Percentiles rank a stretch among this genome's conserved stretches.
Evolutionary conservation across 441 rosid genomes (phyloP).

Genomic region (Gossypium lobatum): DNA sequence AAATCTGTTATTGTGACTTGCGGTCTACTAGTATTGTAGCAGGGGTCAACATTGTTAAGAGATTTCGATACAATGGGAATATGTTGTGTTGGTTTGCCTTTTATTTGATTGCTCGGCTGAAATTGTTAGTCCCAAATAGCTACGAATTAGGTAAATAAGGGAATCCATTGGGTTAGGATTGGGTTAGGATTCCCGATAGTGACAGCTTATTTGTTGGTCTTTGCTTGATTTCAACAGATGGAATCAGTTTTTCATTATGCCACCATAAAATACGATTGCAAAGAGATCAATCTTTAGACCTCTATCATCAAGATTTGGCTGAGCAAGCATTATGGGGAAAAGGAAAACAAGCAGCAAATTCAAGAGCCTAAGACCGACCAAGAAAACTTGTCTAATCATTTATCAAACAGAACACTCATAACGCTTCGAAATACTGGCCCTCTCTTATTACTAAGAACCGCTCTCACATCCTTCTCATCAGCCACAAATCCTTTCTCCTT

Average conservation of each 20-base stretch:
- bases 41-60: background rate
- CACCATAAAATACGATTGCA: too few species aligned
- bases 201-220: background rate
- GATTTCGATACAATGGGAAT: background rate
- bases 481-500: slow-evolving; percentile 43
- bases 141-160: background rate
- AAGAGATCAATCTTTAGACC: too few species aligned
- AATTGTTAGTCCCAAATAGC: too few species aligned
- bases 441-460: slow-evolving; percentile 33
- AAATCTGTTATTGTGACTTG: background rate
- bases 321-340: too few species aligned
- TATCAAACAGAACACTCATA: slow-evolving; percentile 37
- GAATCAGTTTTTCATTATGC: background rate
- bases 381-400: slow-evolving; percentile 14
- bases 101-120: background rate
- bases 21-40: background rate
- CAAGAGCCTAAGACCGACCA: too few species aligned
- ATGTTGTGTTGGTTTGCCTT: too few species aligned
- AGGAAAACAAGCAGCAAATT: too few species aligned
- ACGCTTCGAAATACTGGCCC: slow-evolving; percentile 37
- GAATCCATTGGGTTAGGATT: background rate
- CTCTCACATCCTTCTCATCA: slow-evolving; percentile 44
- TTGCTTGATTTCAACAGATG: background rate
- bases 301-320: too few species aligned
- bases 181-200: background rate